Evolutionary conservation across 2,329 filamentous ascomycete genomes (phyloP).

Genomic region (Ploettnerulaceae sp.): DNA sequence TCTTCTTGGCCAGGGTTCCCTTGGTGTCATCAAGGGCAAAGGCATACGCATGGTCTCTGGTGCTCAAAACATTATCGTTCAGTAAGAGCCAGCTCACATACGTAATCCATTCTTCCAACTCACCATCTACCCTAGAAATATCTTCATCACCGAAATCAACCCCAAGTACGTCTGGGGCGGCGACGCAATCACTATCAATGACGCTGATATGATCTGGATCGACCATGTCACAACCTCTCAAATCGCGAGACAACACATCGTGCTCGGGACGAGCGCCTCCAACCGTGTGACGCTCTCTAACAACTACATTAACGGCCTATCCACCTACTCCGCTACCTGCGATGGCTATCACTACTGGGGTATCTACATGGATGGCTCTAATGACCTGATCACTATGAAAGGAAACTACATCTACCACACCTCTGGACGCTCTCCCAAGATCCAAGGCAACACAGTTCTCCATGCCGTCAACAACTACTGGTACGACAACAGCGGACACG

Average conservation of each 20-base stretch:
- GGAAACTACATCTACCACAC: slow-evolving; percentile 43
- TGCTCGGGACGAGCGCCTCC: slow-evolving; percentile 32
- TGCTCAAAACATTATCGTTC: slow-evolving; percentile 20
- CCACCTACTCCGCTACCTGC: slow-evolving; percentile 40
- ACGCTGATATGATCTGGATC: slow-evolving; percentile 38
- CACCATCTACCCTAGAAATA: slow-evolving; percentile 40
- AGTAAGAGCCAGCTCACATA: slow-evolving; percentile 7
- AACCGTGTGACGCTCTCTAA: slow-evolving; percentile 42
- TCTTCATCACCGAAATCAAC: slow-evolving; percentile 52
- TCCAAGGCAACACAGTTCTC: slow-evolving; percentile 37
- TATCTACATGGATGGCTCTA: slow-evolving; percentile 38
- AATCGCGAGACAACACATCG: slow-evolving; percentile 41
- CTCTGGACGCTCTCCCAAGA: slow-evolving; percentile 41
- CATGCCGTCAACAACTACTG: slow-evolving; percentile 43
- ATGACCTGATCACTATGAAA: slow-evolving; percentile 40
- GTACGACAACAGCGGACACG: slow-evolving; percentile 40
- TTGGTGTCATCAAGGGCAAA: slow-evolving; percentile 30
- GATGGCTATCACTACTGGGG: slow-evolving; percentile 45
- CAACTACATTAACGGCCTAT: slow-evolving; percentile 41
- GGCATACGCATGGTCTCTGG: slow-evolving; percentile 21
- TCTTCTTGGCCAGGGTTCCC: slow-evolving; percentile 26
- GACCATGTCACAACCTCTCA: slow-evolving; percentile 33
- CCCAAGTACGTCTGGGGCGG: slow-evolving; percentile 56
- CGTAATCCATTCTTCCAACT: not conserved
- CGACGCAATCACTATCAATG: slow-evolving; percentile 51